Evolutionary conservation across 164 flowering plant genomes (phyloP), one percentile per base, ranked within the genome.

Genomic region (grape (Vitis vinifera)): DNA sequence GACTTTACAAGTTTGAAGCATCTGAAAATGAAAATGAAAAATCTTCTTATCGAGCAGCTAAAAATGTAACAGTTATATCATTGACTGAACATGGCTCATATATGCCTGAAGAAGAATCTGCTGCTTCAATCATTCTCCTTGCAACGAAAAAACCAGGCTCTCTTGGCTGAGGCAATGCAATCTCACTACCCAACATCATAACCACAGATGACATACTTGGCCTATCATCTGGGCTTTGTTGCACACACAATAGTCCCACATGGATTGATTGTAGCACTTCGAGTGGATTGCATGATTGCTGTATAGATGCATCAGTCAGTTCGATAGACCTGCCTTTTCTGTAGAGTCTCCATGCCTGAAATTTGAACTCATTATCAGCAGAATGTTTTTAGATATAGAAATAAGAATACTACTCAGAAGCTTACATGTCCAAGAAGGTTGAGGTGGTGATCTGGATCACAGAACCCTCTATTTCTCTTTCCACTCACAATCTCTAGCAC

Each of bases 141-240:
- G 15, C 50, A 10, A 29, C 30, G 50, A 53, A 66, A 13, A 66
- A 66, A 27, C 68, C 68, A 4, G 68, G 68, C n/a, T 51, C 17
- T 51, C 51, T 66, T 8, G 68, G 59, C 50, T 3, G 23, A 16
- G 58, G 68, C 68, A 66, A 19, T 27, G 68, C 48, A 27, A 15
- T 15, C 58, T 66, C 68, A 30, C 48, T 53, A 19, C 37, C 37
- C 49, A 66, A 53, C 68, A 66, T 66, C 44, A 52, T 48, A 29
- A 66, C 59, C 48, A 66, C 68, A 11, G 16, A 49, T 27, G 68
- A 66, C 68, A 66, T 66, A 50, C 23, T 66, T n/a, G 68, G 68
- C 37, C 68, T 51, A 19, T 59, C 44, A 10, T 59, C 62, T 1
- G 62, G 62, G 13, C 37, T 10, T 19, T 23, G 62, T 19, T 59